Percentiles rank a stretch among this genome's conserved stretches.
These are phyloP conservation scores for Mycena belliarum DNA, from an alignment of 768 basidiomycete genomes.

Conservation along the genomic window DNA sequence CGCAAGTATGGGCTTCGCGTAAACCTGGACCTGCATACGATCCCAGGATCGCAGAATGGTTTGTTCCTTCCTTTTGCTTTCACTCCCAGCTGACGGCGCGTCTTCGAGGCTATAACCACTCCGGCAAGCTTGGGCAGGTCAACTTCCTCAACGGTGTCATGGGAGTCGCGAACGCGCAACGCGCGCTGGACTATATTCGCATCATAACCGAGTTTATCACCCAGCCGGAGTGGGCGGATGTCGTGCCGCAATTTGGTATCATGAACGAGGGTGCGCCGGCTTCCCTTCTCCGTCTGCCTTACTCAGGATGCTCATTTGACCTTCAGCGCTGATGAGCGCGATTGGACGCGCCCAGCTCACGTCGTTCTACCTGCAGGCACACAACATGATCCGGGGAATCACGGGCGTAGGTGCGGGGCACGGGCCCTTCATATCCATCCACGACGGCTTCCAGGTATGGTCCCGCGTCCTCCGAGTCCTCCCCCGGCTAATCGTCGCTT, in stretches of 20 bases:
- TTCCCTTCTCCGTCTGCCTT: not conserved
- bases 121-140: too few relatives aligned
- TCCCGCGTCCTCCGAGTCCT: too few relatives aligned
- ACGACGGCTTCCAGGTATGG: too few relatives aligned
- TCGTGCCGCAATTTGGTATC: slow-evolving; percentile 50
- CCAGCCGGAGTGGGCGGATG: slow-evolving; percentile 44
- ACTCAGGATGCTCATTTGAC: not conserved
- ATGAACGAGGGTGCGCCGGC: slow-evolving; percentile 36
- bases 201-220: slow-evolving; percentile 1
- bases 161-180: too few relatives aligned
- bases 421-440: slow-evolving; percentile 43
- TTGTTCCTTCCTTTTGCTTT: too few relatives aligned
- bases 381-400: slow-evolving; percentile 53
- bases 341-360: not conserved
- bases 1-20: too few relatives aligned
- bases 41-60: too few relatives aligned
- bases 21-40: too few relatives aligned
- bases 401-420: slow-evolving; percentile 60
- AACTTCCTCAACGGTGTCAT: too few relatives aligned
- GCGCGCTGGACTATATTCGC: slow-evolving; percentile 28
- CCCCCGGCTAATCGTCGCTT: too few relatives aligned
- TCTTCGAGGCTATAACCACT: too few relatives aligned
- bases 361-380: slow-evolving; percentile 39
- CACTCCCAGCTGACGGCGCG: too few relatives aligned
- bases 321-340: not conserved